Percentiles rank a stretch among this genome's conserved stretches.
Evolutionary conservation across 202 grass and related monocot species (phyloP).

Genomic region (Carex sylvatica): DNA sequence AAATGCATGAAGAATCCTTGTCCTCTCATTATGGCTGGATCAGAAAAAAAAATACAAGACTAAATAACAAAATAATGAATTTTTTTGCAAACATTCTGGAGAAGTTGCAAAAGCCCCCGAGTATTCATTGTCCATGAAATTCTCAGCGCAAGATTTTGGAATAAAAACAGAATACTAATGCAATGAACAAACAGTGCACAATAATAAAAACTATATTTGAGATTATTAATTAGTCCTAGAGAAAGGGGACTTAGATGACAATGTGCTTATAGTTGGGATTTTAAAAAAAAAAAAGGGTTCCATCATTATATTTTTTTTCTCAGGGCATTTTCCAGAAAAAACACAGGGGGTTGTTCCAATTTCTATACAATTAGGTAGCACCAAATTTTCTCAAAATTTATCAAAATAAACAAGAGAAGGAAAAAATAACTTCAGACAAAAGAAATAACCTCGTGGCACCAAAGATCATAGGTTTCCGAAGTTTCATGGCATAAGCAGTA

Average conservation of each 20-base stretch:
- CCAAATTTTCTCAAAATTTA: not conserved
- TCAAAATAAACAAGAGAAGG: not conserved
- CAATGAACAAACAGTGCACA: not conserved
- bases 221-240: not conserved
- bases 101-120: not conserved
- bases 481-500: slow-evolving; percentile 85
- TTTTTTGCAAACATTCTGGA: slow-evolving; percentile 1
- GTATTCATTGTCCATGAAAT: not conserved
- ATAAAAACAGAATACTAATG: slow-evolving; percentile 26
- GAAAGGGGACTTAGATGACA: not conserved
- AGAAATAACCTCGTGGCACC: slow-evolving; percentile 72
- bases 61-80: not conserved
- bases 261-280: not conserved
- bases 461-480: slow-evolving; percentile 94
- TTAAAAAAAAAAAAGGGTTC: not conserved
- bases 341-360: not conserved
- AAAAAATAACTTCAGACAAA: not conserved
- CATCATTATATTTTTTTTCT: not conserved
- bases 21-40: slow-evolving; percentile 84
- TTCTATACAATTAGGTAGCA: not conserved
- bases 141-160: not conserved
- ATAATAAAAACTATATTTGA: not conserved
- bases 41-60: not conserved
- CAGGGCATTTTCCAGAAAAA: not conserved
- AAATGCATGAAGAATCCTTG: slow-evolving; percentile 81